Evolutionary conservation across 768 basidiomycete genomes (phyloP), one percentile per base, ranked within the genome.

Genomic region (Boletales sp.): DNA sequence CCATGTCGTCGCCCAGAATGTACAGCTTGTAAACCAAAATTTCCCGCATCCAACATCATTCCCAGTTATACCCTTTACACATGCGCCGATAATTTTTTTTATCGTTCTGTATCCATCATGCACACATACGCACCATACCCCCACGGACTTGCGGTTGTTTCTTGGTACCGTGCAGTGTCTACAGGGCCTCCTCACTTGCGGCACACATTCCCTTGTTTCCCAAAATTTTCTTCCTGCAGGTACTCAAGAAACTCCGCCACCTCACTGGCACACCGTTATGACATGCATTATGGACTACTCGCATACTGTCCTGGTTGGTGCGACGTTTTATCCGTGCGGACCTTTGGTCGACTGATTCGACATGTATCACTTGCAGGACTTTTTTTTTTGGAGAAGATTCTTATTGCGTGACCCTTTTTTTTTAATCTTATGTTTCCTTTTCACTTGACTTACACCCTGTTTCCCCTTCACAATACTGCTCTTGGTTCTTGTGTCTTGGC

Each of bases 21-120:
- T 57, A 58, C 59, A 43, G 47, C 53, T 35, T 62, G 62, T 60
- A 57, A 59, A 56, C 56, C 62, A 56, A 44, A 53, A 44, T 46
- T 42, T 19, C 37, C 34, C 44, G 25, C 28, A 55, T 52, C 32
- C 43, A 40, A 34, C 38, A 43, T 49, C 48, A 50, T 51, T 46
- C 30, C 42, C 57, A 53, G 49, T 54, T 50, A 67, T 66, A 65
- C 55, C 62, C 52, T 28, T 43, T 57, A 59, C 62, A 56, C 48
- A 57, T 62, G 55, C 65, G 61, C 46, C 57, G 56, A 53, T 62
- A 65, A 60, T 57, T 49, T 46, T 49, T 46, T 21, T 21, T 21
- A 62, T 62, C 65, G 54, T 58, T 67, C 40, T 67, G 67, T 69
- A 67, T 69, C 65, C 61, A 63, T 66, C 63, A 57, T 58, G 55